These are phyloP conservation scores for Calonectria pteridis DNA, from an alignment of 2,329 filamentous ascomycete species.

Conservation along the genomic window DNA sequence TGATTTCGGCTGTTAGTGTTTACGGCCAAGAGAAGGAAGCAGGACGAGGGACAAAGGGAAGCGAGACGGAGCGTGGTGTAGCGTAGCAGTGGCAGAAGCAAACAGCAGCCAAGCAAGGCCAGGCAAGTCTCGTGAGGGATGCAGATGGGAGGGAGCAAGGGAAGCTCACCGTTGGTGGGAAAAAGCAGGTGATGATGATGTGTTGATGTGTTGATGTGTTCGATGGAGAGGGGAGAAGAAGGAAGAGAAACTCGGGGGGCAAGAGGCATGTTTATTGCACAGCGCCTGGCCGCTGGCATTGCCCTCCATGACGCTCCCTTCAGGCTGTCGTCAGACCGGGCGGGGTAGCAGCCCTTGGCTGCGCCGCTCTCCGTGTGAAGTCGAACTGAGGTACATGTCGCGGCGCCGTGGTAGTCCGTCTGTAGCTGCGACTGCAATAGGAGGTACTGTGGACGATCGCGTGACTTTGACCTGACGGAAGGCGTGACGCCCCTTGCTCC, in stretches of 20 bases:
- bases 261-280: conserved; percentile 49
- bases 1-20: conserved; percentile 32
- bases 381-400: conserved; percentile 22
- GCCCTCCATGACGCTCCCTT: conserved; percentile 33
- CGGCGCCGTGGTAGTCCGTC: conserved; percentile 1
- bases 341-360: conserved; percentile 53
- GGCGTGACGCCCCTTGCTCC: conserved; percentile 44
- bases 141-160: background rate
- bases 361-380: conserved; percentile 34
- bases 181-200: conserved; percentile 40
- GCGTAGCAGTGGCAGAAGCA: background rate
- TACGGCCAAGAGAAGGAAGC: background rate
- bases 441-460: conserved; percentile 41
- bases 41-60: background rate
- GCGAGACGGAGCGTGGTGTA: background rate
- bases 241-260: conserved; percentile 43
- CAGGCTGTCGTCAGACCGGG: conserved; percentile 58
- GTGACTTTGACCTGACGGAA: conserved; percentile 49
- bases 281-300: conserved; percentile 33
- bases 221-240: conserved; percentile 42
- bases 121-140: conserved; percentile 2
- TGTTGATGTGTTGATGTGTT: conserved; percentile 42
- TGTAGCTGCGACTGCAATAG: conserved; percentile 22
- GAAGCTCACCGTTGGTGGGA: conserved; percentile 33
- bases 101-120: background rate